A percentile compares a stretch with the other conserved stretches of the same genome.
These are phyloP conservation scores for Fusarium sp. DNA, from an alignment of 2,329 filamentous ascomycete genomes.

Conservation along the genomic window DNA sequence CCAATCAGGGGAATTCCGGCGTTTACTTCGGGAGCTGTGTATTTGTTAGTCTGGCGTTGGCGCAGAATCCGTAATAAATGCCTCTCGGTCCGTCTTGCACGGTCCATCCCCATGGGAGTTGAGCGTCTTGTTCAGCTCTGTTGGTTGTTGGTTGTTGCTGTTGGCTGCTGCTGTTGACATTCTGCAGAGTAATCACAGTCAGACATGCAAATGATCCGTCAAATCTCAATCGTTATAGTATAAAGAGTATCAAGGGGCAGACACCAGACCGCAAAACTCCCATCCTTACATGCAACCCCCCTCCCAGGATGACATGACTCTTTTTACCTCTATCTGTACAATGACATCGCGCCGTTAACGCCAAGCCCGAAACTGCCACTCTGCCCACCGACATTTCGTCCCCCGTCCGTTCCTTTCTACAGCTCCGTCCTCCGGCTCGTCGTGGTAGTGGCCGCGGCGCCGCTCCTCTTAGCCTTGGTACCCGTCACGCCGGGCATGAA, in stretches of 20 bases:
- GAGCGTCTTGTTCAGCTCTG: neutral
- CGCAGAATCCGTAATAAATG: slow-evolving; percentile 35
- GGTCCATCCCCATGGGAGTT: slow-evolving; percentile 14
- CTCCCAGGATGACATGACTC: slow-evolving; percentile 22
- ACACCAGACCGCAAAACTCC: slow-evolving; percentile 16
- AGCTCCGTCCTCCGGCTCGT: slow-evolving; percentile 51
- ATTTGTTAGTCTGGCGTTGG: slow-evolving; percentile 30
- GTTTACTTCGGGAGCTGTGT: slow-evolving; percentile 41
- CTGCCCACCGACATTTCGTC: slow-evolving; percentile 31
- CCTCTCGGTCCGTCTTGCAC: slow-evolving; percentile 37
- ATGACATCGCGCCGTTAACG: slow-evolving; percentile 33
- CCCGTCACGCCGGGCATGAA: slow-evolving; percentile 48
- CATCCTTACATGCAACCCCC: slow-evolving; percentile 1
- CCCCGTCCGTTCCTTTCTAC: slow-evolving; percentile 25
- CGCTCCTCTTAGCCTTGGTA: slow-evolving; percentile 43
- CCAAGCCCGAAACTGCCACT: slow-evolving; percentile 20
- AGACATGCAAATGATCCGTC: neutral
- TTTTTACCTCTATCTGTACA: slow-evolving; percentile 23
- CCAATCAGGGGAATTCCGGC: slow-evolving; percentile 44
- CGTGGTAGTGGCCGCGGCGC: slow-evolving; percentile 36
- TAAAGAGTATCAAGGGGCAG: neutral
- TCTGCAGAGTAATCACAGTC: neutral
- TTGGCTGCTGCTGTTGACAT: neutral
- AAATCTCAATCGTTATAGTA: neutral
- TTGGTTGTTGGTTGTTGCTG: neutral